phyloP scores from a whole-genome alignment of 345 rosid genomes.

The Crucihimalaya himalaica region DNA sequence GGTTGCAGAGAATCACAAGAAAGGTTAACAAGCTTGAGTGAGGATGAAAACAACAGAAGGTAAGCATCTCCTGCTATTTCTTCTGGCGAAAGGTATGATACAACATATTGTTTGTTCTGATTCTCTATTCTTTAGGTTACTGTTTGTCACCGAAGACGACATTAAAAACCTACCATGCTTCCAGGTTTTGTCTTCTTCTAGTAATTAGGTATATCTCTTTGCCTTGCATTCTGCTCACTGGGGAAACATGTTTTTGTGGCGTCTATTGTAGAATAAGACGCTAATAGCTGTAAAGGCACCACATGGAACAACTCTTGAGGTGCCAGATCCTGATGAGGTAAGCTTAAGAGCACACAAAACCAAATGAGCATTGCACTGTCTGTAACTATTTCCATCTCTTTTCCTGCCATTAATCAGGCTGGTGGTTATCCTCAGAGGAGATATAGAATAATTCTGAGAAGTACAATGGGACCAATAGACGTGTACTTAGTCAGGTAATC shows the following conservation, averaged over 20 bases:
- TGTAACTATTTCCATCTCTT: conserved; percentile 12
- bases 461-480: conserved; percentile 98
- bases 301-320: conserved; percentile 98
- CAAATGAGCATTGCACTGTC: neutral
- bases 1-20: conserved; percentile 85
- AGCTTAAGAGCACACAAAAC: conserved; percentile 29
- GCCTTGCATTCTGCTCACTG: conserved; percentile 12
- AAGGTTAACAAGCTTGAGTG: conserved; percentile 79
- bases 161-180: conserved; percentile 90
- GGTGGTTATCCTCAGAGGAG: conserved; percentile 90
- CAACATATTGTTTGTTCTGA: conserved; percentile 29
- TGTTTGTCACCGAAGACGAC: conserved; percentile 96
- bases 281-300: conserved; percentile 96
- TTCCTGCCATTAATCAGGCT: conserved; percentile 52
- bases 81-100: neutral
- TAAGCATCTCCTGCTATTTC: conserved; percentile 39
- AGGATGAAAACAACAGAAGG: conserved; percentile 85
- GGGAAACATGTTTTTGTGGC: conserved; percentile 16
- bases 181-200: conserved; percentile 56
- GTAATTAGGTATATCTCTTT: conserved; percentile 15
- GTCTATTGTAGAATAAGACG: conserved; percentile 74
- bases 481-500: conserved; percentile 92
- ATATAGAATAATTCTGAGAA: conserved; percentile 89
- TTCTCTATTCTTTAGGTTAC: conserved; percentile 59
- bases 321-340: conserved; percentile 99